phyloP scores from a whole-genome alignment of 148 eudicot genomes.

The Simmondsia chinensis region DNA sequence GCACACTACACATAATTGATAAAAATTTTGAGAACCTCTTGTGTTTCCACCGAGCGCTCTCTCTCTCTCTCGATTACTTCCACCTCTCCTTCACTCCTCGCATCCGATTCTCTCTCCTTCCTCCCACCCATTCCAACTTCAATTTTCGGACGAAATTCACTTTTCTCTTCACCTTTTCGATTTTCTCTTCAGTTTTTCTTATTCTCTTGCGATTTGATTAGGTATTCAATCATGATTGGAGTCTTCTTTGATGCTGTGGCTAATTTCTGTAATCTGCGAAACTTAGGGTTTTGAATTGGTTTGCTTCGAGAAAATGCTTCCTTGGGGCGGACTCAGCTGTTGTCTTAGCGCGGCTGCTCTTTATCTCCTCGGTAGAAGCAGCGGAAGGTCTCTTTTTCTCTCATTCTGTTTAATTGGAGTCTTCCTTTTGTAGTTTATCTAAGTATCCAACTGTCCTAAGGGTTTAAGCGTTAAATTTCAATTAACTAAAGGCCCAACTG shows the following conservation, averaged over 20 bases:
- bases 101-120: conserved; percentile 15
- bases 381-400: conserved; percentile 49
- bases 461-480: too few species aligned
- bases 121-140: neutral
- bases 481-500: too few species aligned
- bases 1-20: neutral
- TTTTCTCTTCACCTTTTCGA: neutral
- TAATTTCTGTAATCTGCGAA: too few species aligned
- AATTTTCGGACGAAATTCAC: neutral
- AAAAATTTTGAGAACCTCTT: neutral
- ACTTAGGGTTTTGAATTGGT: conserved; percentile 10
- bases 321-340: conserved; percentile 86
- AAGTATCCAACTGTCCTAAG: too few species aligned
- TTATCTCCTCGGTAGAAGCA: conserved; percentile 80
- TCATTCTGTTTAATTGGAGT: neutral
- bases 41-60: too few species aligned
- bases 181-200: neutral
- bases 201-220: neutral
- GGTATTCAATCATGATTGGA: neutral
- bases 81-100: conserved; percentile 11
- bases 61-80: neutral
- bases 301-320: conserved; percentile 50
- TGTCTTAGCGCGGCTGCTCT: conserved; percentile 91
- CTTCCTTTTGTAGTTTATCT: too few species aligned
- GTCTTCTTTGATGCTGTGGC: neutral